Evolutionary conservation across 2,329 filamentous ascomycete species (phyloP).

Genomic region (Fusarium palustre): DNA sequence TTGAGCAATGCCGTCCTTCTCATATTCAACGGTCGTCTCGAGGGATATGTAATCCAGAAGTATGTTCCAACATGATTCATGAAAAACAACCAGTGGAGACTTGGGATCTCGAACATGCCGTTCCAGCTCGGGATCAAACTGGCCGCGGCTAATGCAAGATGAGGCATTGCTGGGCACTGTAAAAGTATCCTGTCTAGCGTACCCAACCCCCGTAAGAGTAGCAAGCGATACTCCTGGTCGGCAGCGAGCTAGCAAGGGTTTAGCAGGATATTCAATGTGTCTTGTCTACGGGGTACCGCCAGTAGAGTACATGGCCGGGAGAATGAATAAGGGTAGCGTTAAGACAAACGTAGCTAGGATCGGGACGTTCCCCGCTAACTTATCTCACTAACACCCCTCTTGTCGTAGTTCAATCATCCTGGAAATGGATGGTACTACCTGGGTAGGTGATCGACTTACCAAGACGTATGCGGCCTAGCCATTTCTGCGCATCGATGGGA

Average conservation of each 20-base stretch:
- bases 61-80: not conserved
- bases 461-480: not conserved
- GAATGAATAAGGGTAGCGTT: too few species aligned
- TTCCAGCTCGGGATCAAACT: not conserved
- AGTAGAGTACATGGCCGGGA: too few species aligned
- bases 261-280: not conserved
- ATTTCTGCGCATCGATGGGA: not conserved
- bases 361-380: too few species aligned
- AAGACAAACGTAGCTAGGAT: too few species aligned
- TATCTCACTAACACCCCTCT: too few species aligned
- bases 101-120: not conserved
- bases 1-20: not conserved
- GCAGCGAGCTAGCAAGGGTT: not conserved
- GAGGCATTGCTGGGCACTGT: not conserved
- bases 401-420: too few species aligned
- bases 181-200: accelerated
- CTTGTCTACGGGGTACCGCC: too few species aligned
- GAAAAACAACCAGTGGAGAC: not conserved
- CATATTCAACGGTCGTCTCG: accelerated
- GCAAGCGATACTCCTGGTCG: not conserved
- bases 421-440: too few species aligned
- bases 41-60: not conserved
- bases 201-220: not conserved
- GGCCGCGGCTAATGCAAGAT: too few species aligned
- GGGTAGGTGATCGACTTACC: not conserved